Base-by-base conservation (phyloP, 805 yeast genomes). In the Nakazawaea holstii region DNA sequence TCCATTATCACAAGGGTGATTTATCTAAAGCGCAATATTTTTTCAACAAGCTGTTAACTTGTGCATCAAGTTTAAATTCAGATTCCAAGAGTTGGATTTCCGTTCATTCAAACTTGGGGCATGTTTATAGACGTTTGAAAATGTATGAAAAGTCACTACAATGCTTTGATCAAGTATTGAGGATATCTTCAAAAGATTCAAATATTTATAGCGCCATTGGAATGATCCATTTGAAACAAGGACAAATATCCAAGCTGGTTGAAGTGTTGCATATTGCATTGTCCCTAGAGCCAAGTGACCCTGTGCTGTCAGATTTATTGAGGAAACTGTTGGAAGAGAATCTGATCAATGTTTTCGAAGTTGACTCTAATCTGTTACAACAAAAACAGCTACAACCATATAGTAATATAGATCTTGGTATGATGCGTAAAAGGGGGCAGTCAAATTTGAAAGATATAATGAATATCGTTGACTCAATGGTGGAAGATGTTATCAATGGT, bases 191-290 rank as follows among this genome's bases (percentile, higher is more conserved):
- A 37, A 77, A 77, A 47, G 94, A 89, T 61, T 74, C 87, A 31
- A 88, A 85, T 55, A 73, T 88, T 4, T 77, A 84, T 52, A 76
- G 97, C 0, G 88, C 98, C 0, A 77, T 94, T 56, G 99, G 96
- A 0, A 73, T 92, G 43, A 80, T 91, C 2, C 74, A 89, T 59
- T 70, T 94, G 59, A 88, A 86, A 57, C 67, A 79, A 52, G 87
- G 87, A 2, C 73, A 82, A 46, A 56, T 72, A 20, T 70, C 72
- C 43, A 79, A 78, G 53, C 92, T 97, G 0, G 82, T 92, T 35
- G 86, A 83, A 52, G 72, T 76, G 29, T 69, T 94, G 45, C 97
- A 92, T 60, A 82, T 79, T 55, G 92, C 97, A 0, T 69, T 94
- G 46, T 86, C 95, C 0, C 66, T 91, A 3, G 66, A 80, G 8